Evolutionary conservation across 2,329 filamentous ascomycete genomes (phyloP).

Genomic region (Pyrenophora teres): DNA sequence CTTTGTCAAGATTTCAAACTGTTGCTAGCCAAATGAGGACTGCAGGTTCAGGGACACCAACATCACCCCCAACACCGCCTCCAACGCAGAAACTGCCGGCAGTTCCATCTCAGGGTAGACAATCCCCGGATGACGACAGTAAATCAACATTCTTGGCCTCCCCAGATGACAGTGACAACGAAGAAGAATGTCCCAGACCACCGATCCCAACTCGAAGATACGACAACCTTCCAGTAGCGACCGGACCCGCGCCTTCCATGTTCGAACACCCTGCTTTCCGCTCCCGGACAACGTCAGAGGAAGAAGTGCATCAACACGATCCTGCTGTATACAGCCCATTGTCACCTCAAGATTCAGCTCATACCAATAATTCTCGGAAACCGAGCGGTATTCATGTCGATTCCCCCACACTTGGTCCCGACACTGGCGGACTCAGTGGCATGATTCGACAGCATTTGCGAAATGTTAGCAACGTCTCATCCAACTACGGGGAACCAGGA

Average conservation of each 20-base stretch:
- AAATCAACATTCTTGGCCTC: conserved; percentile 40
- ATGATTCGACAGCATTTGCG: conserved; percentile 85
- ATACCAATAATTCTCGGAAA: conserved; percentile 3
- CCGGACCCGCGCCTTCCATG: conserved; percentile 40
- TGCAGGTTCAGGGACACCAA: conserved; percentile 25
- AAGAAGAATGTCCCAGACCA: conserved; percentile 28
- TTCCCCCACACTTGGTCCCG: conserved; percentile 79
- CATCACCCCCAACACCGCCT: conserved; percentile 12
- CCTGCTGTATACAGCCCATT: conserved; percentile 13
- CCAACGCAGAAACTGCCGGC: conserved; percentile 17
- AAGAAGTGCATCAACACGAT: conserved; percentile 15
- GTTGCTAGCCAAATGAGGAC: conserved; percentile 52
- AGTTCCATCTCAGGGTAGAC: conserved; percentile 10
- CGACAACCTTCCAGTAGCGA: conserved; percentile 42
- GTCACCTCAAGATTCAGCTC: conserved; percentile 11
- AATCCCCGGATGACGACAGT: conserved; percentile 22
- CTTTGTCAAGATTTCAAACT: conserved; percentile 54
- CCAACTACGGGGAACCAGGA: conserved; percentile 62
- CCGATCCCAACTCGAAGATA: conserved; percentile 28
- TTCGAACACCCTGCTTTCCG: conserved; percentile 46
- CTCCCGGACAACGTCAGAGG: conserved; percentile 36
- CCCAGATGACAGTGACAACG: conserved; percentile 40
- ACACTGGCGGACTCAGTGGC: conserved; percentile 69
- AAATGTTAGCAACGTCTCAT: conserved; percentile 79
- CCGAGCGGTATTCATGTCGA: conserved; percentile 55